Percentiles rank a stretch among this genome's conserved stretches.
Evolutionary conservation across 768 basidiomycete species (phyloP).

Genomic region (Auriscalpium vulgare): DNA sequence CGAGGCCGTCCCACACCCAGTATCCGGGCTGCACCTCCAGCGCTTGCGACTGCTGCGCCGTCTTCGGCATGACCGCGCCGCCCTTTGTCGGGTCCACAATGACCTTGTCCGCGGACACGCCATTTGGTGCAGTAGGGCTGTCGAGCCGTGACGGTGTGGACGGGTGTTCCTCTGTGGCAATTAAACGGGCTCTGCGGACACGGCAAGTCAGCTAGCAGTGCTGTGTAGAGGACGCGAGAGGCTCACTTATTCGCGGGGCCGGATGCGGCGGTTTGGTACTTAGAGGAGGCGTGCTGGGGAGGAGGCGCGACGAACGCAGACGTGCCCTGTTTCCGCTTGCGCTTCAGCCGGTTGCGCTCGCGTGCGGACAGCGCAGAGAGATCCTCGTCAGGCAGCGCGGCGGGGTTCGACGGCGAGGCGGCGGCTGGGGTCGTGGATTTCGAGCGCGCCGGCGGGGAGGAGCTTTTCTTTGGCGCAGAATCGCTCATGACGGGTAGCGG

Average conservation of each 20-base stretch:
- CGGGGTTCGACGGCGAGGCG: slow-evolving; percentile 41
- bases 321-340: slow-evolving; percentile 87
- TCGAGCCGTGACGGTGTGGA: slow-evolving; percentile 42
- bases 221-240: not conserved
- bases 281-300: slow-evolving; percentile 50
- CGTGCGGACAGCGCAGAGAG: slow-evolving; percentile 69
- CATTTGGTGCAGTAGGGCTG: slow-evolving; percentile 41
- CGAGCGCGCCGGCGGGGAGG: slow-evolving; percentile 33
- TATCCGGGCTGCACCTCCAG: slow-evolving; percentile 65
- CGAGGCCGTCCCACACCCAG: slow-evolving; percentile 86
- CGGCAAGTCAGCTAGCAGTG: not conserved
- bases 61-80: slow-evolving; percentile 75
- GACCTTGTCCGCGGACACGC: slow-evolving; percentile 51
- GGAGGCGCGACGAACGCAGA: slow-evolving; percentile 68
- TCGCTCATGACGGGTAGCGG: slow-evolving; percentile 39
- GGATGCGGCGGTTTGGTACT: slow-evolving; percentile 50
- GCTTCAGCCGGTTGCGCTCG: slow-evolving; percentile 88
- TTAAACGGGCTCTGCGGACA: slow-evolving; percentile 55
- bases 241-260: slow-evolving; percentile 55
- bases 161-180: slow-evolving; percentile 52
- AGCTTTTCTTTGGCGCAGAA: slow-evolving; percentile 12
- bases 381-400: slow-evolving; percentile 37
- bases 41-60: slow-evolving; percentile 67
- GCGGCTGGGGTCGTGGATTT: slow-evolving; percentile 36
- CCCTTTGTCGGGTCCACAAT: slow-evolving; percentile 77